Evolutionary conservation across 805 yeast genomes (phyloP), one percentile per base, ranked within the genome.

Genomic region (Torulaspora indica): DNA sequence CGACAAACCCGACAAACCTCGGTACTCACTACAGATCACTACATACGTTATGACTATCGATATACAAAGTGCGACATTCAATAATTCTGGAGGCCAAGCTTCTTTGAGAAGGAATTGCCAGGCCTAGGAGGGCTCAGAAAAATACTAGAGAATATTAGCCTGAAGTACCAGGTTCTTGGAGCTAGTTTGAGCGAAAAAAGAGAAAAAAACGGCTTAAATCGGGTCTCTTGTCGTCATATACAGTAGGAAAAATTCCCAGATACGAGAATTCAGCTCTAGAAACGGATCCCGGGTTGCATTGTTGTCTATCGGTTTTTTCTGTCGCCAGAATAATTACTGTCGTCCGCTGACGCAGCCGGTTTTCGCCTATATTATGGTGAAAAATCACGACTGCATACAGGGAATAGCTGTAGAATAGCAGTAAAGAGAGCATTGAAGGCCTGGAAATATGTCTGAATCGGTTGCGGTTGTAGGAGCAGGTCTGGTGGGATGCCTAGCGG

Each of bases 401-500:
- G n/a, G 20, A 29, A 13, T n/a, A n/a, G 17, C 4, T 15, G 20
- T 38, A 27, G 18, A 12, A 28, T 13, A n/a, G 28, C 18, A 14
- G 23, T 13, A 18, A 10, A 22, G 7, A 12, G 8, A 2, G 15
- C 28, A 12, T 22, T 14, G 20, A 10, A 22, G 15, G n/a, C 15
- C 15, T 4, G 8, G 22, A 9, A 5, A 9, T n/a, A 53, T 52
- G 53, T 29, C 43, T 14, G 57, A 54, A 38, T 40, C 63, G 2
- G 78, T 75, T 13, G 88, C 78, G 1, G 72, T 90, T 23, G 76
- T 90, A 13, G 97, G 97, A 1, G 95, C 93, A 1, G 97, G 97
- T 0, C 77, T 86, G 5, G 97, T 90, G 2, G 97, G 97, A 0
- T 77, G 93, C 42, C 69, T 88, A 4, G 76, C 90, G 0, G 93